Evolutionary conservation across 2,329 filamentous ascomycete species (phyloP).

Genomic region (Arachnopeziza araneosa): DNA sequence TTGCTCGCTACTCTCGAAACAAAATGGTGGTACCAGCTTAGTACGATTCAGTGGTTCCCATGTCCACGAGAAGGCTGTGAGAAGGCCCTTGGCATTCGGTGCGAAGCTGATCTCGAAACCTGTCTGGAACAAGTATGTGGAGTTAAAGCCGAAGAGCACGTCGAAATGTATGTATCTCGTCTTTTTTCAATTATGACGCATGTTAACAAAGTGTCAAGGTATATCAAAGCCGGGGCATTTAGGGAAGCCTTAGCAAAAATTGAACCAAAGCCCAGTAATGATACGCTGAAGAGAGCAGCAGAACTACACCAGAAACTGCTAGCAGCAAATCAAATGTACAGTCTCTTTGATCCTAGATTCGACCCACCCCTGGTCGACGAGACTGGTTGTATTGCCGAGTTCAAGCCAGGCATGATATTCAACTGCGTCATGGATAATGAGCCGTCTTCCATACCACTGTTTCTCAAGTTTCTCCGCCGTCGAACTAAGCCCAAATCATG

Average conservation of each 20-base stretch:
- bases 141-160: slow-evolving; percentile 1
- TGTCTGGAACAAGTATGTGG: slow-evolving; percentile 6
- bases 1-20: slow-evolving; percentile 4
- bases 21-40: slow-evolving; percentile 7
- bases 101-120: slow-evolving; percentile 10
- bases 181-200: background rate
- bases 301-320: slow-evolving; percentile 3
- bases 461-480: slow-evolving; percentile 8
- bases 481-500: slow-evolving; percentile 3
- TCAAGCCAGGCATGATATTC: slow-evolving; percentile 6
- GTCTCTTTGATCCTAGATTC: slow-evolving; percentile 10
- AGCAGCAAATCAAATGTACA: slow-evolving; percentile 6
- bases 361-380: slow-evolving; percentile 7
- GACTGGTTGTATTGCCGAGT: slow-evolving; percentile 11
- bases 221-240: slow-evolving; percentile 7
- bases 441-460: slow-evolving; percentile 5
- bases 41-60: slow-evolving; percentile 5
- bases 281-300: slow-evolving; percentile 2
- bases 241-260: slow-evolving; percentile 1
- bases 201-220: slow-evolving; percentile 1
- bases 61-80: slow-evolving; percentile 6
- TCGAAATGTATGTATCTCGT: slow-evolving; percentile 4
- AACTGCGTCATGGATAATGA: slow-evolving; percentile 1
- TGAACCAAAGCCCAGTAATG: slow-evolving; percentile 1
- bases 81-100: slow-evolving; percentile 7